Evolutionary conservation across 345 rosid genomes (phyloP).

Genomic region (Melastoma malabathricum): DNA sequence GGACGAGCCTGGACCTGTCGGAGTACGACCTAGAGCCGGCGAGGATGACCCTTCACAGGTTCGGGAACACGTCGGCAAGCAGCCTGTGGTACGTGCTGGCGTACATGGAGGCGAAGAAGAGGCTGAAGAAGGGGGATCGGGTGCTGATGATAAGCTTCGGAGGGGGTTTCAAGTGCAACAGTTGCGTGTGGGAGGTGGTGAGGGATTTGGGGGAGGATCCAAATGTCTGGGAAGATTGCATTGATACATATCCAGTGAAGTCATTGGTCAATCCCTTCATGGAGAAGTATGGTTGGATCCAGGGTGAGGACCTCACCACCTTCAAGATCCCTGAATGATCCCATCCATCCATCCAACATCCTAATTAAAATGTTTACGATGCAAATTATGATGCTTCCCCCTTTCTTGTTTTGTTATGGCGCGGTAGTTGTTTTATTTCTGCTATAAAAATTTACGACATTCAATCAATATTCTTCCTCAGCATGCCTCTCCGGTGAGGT

Average conservation of each 20-base stretch:
- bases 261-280: conserved; percentile 44
- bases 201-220: conserved; percentile 27
- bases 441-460: no score
- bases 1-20: conserved; percentile 37
- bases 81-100: conserved; percentile 90
- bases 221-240: conserved; percentile 57
- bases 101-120: conserved; percentile 82
- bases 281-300: conserved; percentile 82
- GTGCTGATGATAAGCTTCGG: conserved; percentile 62
- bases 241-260: conserved; percentile 52
- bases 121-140: conserved; percentile 61
- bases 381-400: no score
- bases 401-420: no score
- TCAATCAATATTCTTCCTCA: no score
- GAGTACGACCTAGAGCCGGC: conserved; percentile 83
- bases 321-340: conserved; percentile 10
- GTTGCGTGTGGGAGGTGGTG: conserved; percentile 62
- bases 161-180: conserved; percentile 72
- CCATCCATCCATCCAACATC: no score
- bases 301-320: conserved; percentile 34
- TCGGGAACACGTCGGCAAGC: conserved; percentile 82
- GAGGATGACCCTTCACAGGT: conserved; percentile 82
- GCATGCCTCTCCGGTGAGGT: no score
- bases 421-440: no score
- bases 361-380: no score